Base-by-base conservation (phyloP, 495 filamentous ascomycete genomes). In the Oleoguttula mirabilis region DNA sequence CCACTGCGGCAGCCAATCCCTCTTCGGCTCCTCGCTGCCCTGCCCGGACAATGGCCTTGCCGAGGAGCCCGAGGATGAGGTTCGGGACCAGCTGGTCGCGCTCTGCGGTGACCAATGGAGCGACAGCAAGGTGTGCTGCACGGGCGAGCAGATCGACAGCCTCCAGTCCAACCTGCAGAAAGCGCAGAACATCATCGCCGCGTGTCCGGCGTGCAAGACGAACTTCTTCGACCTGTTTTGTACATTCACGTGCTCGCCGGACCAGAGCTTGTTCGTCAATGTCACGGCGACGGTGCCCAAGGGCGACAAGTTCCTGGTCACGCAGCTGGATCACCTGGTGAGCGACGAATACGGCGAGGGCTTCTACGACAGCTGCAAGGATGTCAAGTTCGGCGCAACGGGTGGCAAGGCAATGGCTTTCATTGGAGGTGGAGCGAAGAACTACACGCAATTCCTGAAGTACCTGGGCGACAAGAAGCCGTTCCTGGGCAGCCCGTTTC, bases 181-280 rank as follows among this genome's bases (percentile, higher is more conserved):
- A n/a, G 88, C 85, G 1, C 82, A 88, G 54, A 69, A 76, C 39
- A 79, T 98, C 48, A 94, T 96, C 56, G 72, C 82, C 21, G 79
- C 84, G 17, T 98, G 90, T 63, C 90, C 90, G 10, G 90, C 90
- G 20, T 98, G 90, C 69, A 87, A 84, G 63, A 79, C 80, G 39
- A 98, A 98, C 65, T 98, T 98, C 63, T 94, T 82, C 71, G 87
- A 96, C 66, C 73, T 92, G 32, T 98, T 98, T 56, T 98, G 90
- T 65, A 86, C 84, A 3, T 94, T 98, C 50, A 95, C 87, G 15
- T 98, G 90, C 66, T 96, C 92, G 8, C 88, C 92, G 7, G 80
- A 96, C 56, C 90, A 98, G 60, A 93, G 84, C 3, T 69, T 94
- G 1, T 98, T 98, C 54, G 66, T 96, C 56, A 98, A 98, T 56